Conservation (phyloP, 345 rosid species). For the Gossypium mustelinum region DNA sequence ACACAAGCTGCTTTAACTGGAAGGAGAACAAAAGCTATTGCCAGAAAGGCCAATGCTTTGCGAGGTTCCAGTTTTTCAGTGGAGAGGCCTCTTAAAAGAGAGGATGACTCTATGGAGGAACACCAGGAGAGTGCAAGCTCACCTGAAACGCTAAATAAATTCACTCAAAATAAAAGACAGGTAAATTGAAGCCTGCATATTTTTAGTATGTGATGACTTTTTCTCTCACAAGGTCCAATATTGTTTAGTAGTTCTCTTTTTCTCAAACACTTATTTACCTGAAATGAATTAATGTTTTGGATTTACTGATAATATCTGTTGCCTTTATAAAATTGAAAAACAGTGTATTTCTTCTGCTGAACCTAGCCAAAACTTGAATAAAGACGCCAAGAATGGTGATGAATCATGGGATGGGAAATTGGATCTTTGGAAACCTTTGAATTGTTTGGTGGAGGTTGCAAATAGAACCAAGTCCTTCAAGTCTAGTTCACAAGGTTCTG, state of each 20-base stretch:
- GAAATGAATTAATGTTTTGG: neutral
- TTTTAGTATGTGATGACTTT: neutral
- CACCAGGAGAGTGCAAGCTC: slow-evolving; percentile 60
- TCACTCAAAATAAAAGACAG: slow-evolving; percentile 58
- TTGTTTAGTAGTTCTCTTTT: neutral
- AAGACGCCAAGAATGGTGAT: slow-evolving; percentile 37
- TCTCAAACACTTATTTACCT: neutral
- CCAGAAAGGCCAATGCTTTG: slow-evolving; percentile 49
- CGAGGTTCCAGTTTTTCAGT: slow-evolving; percentile 41
- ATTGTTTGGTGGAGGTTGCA: slow-evolving; percentile 92
- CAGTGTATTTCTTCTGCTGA: slow-evolving; percentile 63
- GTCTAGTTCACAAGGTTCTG: slow-evolving; percentile 53
- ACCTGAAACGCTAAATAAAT: slow-evolving; percentile 52
- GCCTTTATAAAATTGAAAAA: slow-evolving; percentile 10
- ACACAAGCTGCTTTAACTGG: slow-evolving; percentile 61
- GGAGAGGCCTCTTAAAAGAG: slow-evolving; percentile 47
- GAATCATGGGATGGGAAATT: slow-evolving; percentile 60
- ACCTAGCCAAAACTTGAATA: slow-evolving; percentile 33
- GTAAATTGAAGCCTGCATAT: slow-evolving; percentile 31
- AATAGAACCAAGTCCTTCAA: slow-evolving; percentile 75
- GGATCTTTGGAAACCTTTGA: slow-evolving; percentile 87
- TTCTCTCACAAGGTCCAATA: neutral
- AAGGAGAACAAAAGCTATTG: slow-evolving; percentile 57
- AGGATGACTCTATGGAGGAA: slow-evolving; percentile 54
- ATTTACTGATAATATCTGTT: slow-evolving; percentile 7